Evolutionary conservation across 2,329 filamentous ascomycete species (phyloP), one percentile per base, ranked within the genome.

Genomic region (Microsporum audouinii): DNA sequence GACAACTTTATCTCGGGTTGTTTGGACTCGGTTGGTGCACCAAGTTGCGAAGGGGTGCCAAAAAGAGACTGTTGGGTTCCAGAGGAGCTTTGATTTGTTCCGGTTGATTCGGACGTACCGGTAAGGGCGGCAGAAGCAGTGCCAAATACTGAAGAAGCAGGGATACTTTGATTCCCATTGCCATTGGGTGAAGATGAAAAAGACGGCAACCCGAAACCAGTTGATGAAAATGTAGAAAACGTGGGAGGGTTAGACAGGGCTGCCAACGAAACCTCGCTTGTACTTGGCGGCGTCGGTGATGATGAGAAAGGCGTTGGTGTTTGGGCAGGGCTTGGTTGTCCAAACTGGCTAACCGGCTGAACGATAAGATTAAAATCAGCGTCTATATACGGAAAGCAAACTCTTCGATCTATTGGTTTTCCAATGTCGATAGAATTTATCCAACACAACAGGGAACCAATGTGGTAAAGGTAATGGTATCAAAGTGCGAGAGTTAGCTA

Each of bases 301-400:
- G 27, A 47, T 34, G 57, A 47, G n/a, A 27, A 58, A 2, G 57
- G 29, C 7, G 57, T 33, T 31, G 57, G 41, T 23, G 39, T 17
- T 45, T 58, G 57, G 2, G 57, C n/a, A 34, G 53, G 57, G 41
- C 58, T 62, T 31, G 61, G 61, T 12, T 45, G 57, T 38, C 61
- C 61, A 45, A 62, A 62, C 23, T 55, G 51, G 31, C n/a, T 2
- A 34, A n/a, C 36, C 36, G 51, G 51, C 51, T 55, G 29, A 7
- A 51, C 6, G 14, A 23, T 29, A 51, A 29, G 45, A 51, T 5
- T 51, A 5, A 2, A 51, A 29, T 51, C 27, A 51, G 36, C 31
- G 33, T 23, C 14, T 10, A 6, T 5, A n/a, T 23, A 38, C 31
- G n/a, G n/a, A 36, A 17, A 6, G 2, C 7, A 38, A 39, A n/a